phyloP scores from a whole-genome alignment of 495 filamentous ascomycete genomes.

The Friedmanniomyces simplex region DNA sequence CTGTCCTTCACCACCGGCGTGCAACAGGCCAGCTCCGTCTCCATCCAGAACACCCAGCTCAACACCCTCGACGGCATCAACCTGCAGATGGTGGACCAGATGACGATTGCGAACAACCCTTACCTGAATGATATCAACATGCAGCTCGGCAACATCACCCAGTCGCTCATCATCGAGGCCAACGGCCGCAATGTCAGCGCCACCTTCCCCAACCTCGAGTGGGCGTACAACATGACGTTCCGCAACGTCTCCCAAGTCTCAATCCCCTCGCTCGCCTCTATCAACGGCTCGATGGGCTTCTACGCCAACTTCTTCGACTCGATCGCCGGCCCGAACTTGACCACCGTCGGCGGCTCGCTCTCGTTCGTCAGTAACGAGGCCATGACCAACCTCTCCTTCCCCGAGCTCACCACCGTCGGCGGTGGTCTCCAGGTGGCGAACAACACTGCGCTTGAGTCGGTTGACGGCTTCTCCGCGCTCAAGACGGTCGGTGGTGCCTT shows the following conservation, averaged over 20 bases:
- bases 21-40: conserved; percentile 49
- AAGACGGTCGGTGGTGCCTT: conserved; percentile 69
- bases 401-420: conserved; percentile 53
- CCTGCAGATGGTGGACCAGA: conserved; percentile 53
- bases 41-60: conserved; percentile 76
- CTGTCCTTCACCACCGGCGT: conserved; percentile 50
- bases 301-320: conserved; percentile 63
- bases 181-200: conserved; percentile 45
- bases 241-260: conserved; percentile 65
- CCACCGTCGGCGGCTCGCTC: conserved; percentile 52
- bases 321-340: conserved; percentile 72
- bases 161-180: conserved; percentile 50
- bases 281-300: conserved; percentile 75
- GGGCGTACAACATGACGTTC: conserved; percentile 77
- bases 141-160: conserved; percentile 57
- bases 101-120: conserved; percentile 32
- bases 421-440: conserved; percentile 78
- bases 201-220: conserved; percentile 62
- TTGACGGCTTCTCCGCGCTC: conserved; percentile 58
- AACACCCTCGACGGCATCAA: conserved; percentile 66
- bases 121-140: conserved; percentile 36
- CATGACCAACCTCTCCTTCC: conserved; percentile 68
- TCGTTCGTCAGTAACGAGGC: conserved; percentile 68
- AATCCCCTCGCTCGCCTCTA: conserved; percentile 63
- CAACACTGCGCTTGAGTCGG: conserved; percentile 59